Evolutionary conservation across 169 alveolate species (phyloP), one percentile per base, ranked within the genome.

Genomic region (Cyclospora cayetanensis): DNA sequence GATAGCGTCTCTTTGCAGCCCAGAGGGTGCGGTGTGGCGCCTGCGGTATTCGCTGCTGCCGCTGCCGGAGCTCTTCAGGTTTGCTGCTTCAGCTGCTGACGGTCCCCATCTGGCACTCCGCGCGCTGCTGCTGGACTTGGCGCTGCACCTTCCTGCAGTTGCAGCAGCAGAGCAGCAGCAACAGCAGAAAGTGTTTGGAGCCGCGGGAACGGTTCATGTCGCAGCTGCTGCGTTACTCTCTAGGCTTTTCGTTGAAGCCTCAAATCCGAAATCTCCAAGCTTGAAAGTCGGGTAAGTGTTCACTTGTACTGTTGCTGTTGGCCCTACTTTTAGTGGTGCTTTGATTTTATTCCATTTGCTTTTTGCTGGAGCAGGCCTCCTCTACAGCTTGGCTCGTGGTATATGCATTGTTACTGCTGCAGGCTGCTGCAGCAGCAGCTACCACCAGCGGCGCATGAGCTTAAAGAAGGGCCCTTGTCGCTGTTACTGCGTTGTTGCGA

Each of bases 21-120:
- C 18, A 4, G 74, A 50, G 7, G 70, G 52, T 42, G 46, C 72
- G 18, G 88, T 27, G 9, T 41, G 88, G 88, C 39, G 15, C 4
- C 7, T 79, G 88, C 72, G 88, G 11, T 79, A 29, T 27, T 25
- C 52, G 88, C 72, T 79, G 72, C 72, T 79, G 88, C 88, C 88
- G 35, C 34, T 79, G 66, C 88, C 88, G 52, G 50, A 43, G 66
- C 70, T 79, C 0, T 79, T 79, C 25, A 46, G 46, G 15, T 29
- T 79, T 79, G 88, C 88, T 79, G 88, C 88, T 79, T n/a, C n/a
- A n/a, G 72, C 88, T 27, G 88, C 88, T 43, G 88, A 79, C 37
- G 66, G 72, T 0, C 88, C 88, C 7, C 88, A 79, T 46, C 34
- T 79, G 43, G 43, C 88, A 25, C 72, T 79, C 22, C 88, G 74